Evolutionary conservation across 352 stramenopile genomes (phyloP).

Genomic region (Globisporangium paroecandrum): DNA sequence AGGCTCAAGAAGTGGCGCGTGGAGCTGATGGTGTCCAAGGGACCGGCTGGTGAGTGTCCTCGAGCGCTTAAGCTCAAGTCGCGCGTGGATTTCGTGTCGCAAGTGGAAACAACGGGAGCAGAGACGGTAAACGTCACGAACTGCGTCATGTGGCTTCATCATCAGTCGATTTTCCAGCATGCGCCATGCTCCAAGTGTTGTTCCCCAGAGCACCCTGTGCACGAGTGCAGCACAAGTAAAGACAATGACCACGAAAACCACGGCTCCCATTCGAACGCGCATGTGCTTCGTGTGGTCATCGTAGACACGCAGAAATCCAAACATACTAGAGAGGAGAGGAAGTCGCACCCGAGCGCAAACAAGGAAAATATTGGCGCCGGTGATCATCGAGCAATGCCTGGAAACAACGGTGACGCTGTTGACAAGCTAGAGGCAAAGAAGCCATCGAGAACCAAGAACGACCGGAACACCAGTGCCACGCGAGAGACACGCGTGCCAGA

Average conservation of each 20-base stretch:
- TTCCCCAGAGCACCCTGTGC: slow-evolving; percentile 9
- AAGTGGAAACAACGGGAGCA: slow-evolving; percentile 19
- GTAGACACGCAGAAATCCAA: background rate
- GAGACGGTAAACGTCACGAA: background rate
- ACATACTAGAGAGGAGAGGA: slow-evolving; percentile 1
- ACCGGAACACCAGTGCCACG: background rate
- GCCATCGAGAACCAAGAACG: background rate
- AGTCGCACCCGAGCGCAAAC: background rate
- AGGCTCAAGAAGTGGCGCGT: slow-evolving; percentile 34
- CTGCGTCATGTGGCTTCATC: slow-evolving; percentile 40
- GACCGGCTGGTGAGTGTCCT: slow-evolving; percentile 21
- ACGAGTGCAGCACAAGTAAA: background rate
- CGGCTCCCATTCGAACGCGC: background rate
- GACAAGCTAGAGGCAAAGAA: background rate
- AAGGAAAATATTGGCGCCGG: background rate
- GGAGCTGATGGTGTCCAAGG: slow-evolving; percentile 26
- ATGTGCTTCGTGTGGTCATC: slow-evolving; percentile 7
- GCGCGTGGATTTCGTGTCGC: slow-evolving; percentile 37
- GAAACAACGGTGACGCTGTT: background rate
- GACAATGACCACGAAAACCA: background rate
- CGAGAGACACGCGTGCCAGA: background rate
- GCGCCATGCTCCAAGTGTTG: slow-evolving; percentile 14
- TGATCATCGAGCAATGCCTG: background rate
- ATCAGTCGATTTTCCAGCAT: slow-evolving; percentile 27
- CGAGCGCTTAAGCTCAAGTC: slow-evolving; percentile 28